Evolutionary conservation across 1,284 basidiomycete species (phyloP).

Genomic region (Tremellales sp.): DNA sequence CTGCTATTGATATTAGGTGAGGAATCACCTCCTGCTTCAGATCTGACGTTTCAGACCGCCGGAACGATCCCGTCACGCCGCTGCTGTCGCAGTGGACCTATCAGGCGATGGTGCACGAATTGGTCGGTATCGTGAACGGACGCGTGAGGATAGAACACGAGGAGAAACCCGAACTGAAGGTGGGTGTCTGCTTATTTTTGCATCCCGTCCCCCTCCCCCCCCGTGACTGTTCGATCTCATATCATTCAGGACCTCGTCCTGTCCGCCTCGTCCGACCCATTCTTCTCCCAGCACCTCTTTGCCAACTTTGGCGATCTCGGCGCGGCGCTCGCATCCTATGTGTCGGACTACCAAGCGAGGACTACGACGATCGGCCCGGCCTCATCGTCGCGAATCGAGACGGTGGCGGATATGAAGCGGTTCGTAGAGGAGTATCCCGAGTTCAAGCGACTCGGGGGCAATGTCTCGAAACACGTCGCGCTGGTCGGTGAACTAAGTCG

Average conservation of each 20-base stretch:
- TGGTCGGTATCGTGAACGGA: constrained; percentile 90
- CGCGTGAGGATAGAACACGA: constrained; percentile 85
- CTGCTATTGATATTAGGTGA: constrained; percentile 53
- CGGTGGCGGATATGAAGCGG: constrained; percentile 93
- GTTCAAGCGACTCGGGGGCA: constrained; percentile 91
- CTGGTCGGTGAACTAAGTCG: constrained; percentile 93
- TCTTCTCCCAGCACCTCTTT: constrained; percentile 87
- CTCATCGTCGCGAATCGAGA: constrained; percentile 76
- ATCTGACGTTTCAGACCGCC: constrained; percentile 58
- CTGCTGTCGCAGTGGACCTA: constrained; percentile 99
- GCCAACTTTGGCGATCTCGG: constrained; percentile 97
- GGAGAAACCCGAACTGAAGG: constrained; percentile 78
- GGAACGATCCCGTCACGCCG: constrained; percentile 97
- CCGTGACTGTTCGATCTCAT: not conserved
- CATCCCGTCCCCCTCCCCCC: not conserved
- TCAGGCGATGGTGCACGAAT: constrained; percentile 98
- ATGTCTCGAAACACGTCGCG: constrained; percentile 97
- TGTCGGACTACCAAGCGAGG: constrained; percentile 86
- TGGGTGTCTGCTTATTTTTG: constrained; percentile 46
- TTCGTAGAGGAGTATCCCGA: constrained; percentile 99
- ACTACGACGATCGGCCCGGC: constrained; percentile 58
- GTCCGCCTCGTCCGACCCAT: constrained; percentile 85
- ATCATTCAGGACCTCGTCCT: constrained; percentile 80
- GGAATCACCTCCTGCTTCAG: constrained; percentile 2
- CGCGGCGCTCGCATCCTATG: constrained; percentile 86